These are phyloP conservation scores for Allium sativum DNA, from an alignment of 106 monocot genomes.

Conservation along the genomic window DNA sequence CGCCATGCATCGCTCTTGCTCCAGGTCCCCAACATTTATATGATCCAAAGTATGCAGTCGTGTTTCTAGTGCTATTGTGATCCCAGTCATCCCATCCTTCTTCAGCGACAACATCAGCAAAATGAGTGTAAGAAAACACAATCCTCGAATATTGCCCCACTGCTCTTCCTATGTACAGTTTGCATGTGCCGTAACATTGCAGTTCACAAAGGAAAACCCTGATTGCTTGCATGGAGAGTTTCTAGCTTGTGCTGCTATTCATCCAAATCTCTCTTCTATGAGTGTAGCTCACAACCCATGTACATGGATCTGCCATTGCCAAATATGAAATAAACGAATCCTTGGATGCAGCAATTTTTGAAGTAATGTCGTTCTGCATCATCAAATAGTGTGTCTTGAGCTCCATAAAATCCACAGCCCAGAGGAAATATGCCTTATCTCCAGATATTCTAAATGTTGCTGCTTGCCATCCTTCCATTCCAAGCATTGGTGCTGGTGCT, in stretches of 20 bases:
- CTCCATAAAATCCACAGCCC: conserved; percentile 92
- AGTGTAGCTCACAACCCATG: conserved; percentile 86
- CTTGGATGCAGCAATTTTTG: conserved; percentile 91
- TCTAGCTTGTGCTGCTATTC: conserved; percentile 76
- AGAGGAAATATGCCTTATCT: conserved; percentile 87
- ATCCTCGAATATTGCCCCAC: conserved; percentile 96
- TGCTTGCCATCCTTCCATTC: conserved; percentile 93
- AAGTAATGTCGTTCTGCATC: conserved; percentile 90
- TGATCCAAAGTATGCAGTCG: conserved; percentile 87
- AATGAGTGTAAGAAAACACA: conserved; percentile 82
- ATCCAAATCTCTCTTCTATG: conserved; percentile 80
- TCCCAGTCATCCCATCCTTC: conserved; percentile 97
- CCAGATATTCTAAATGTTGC: conserved; percentile 88
- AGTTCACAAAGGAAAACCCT: conserved; percentile 80
- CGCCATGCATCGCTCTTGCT: conserved; percentile 39
- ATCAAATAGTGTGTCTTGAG: conserved; percentile 92
- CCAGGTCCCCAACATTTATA: conserved; percentile 86
- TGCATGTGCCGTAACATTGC: conserved; percentile 72
- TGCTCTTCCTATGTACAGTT: conserved; percentile 72
- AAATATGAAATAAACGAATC: conserved; percentile 95
- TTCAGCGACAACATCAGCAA: conserved; percentile 59
- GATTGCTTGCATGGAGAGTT: conserved; percentile 50
- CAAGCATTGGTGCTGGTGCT: conserved; percentile 76
- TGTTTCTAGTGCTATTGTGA: conserved; percentile 57
- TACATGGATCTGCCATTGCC: conserved; percentile 92